phyloP scores from a whole-genome alignment of 345 rosid species.

The Euphorbia tirucalli region DNA sequence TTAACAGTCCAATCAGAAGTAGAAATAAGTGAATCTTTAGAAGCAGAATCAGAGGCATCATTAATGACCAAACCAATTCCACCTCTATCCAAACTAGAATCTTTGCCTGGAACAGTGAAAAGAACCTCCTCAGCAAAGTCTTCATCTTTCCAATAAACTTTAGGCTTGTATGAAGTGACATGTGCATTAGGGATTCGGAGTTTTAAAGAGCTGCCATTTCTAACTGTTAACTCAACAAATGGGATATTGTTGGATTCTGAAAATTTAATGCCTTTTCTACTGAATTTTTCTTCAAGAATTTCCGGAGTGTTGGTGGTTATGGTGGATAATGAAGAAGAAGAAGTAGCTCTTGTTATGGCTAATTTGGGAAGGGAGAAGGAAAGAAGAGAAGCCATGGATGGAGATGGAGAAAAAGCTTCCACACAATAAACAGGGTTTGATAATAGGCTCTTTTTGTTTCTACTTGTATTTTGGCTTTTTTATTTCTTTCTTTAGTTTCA shows the following conservation, averaged over 20 bases:
- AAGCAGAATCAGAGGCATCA: constrained; percentile 42
- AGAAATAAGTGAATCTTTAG: constrained; percentile 48
- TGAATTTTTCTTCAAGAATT: constrained; percentile 55
- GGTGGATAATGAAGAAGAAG: constrained; percentile 21
- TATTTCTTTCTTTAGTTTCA: background rate
- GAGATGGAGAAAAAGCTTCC: constrained; percentile 26
- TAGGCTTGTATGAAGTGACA: constrained; percentile 76
- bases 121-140: constrained; percentile 71
- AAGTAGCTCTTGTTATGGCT: constrained; percentile 37
- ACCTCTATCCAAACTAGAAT: constrained; percentile 41
- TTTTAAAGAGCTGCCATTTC: constrained; percentile 75
- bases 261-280: constrained; percentile 80
- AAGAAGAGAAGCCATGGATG: constrained; percentile 64
- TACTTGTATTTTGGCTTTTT: constrained; percentile 25
- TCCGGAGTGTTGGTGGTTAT: constrained; percentile 36
- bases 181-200: constrained; percentile 69
- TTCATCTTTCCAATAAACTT: constrained; percentile 80
- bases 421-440: constrained; percentile 25
- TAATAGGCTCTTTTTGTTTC: constrained; percentile 28
- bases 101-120: constrained; percentile 49
- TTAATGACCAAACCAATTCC: constrained; percentile 75
- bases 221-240: constrained; percentile 61
- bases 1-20: constrained; percentile 65
- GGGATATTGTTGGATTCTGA: constrained; percentile 47
- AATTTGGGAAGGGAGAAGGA: constrained; percentile 55